Conservation (phyloP, 2,329 filamentous ascomycete genomes). For the Mycosphaerella sp. region DNA sequence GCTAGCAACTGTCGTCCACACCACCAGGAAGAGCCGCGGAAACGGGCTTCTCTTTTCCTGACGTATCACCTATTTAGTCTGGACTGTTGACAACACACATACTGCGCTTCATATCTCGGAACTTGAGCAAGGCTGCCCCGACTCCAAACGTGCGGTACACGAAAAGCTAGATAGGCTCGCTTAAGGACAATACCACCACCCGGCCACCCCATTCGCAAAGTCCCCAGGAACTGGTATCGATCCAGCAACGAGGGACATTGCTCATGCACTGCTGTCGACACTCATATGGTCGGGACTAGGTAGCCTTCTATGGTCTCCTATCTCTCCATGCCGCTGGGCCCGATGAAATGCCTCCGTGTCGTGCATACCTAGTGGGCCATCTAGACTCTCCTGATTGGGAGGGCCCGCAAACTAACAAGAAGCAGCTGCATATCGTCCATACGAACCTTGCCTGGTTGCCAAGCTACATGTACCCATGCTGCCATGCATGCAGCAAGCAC, state of each 20-base stretch:
- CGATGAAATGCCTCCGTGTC: constrained; percentile 2
- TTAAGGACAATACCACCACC: not conserved
- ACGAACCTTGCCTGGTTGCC: not conserved
- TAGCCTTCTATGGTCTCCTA: not conserved
- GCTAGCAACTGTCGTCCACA: not conserved
- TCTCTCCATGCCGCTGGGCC: not conserved
- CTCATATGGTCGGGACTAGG: not conserved
- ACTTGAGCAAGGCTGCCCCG: not conserved
- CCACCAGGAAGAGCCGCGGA: too few species aligned
- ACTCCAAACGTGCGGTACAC: not conserved
- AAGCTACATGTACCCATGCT: not conserved
- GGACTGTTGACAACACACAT: not conserved
- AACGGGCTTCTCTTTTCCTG: not conserved
- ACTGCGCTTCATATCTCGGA: not conserved
- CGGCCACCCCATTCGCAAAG: not conserved
- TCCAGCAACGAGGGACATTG: not conserved
- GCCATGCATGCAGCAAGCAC: not conserved
- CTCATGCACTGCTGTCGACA: not conserved
- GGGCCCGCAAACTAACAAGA: not conserved
- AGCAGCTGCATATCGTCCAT: not conserved
- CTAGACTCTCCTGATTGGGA: constrained; percentile 1
- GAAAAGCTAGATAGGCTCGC: not conserved
- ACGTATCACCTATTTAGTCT: not conserved
- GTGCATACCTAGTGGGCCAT: constrained; percentile 3
- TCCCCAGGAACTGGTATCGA: not conserved